These are phyloP conservation scores for Asterochloris sp. DNA, from an alignment of 139 green algal genomes.

Conservation along the genomic window DNA sequence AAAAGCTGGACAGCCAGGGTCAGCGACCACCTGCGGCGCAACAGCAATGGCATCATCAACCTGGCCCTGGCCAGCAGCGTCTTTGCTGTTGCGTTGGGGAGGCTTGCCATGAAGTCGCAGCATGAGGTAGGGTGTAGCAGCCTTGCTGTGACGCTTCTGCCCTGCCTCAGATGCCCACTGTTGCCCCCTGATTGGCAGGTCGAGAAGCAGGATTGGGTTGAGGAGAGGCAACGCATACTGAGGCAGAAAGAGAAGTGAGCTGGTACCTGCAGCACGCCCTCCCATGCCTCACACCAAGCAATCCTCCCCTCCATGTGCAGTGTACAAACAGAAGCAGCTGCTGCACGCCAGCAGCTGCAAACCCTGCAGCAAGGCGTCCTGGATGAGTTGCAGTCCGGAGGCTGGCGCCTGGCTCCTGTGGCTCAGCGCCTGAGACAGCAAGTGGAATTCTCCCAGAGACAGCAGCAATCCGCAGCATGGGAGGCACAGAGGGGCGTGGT, in stretches of 20 bases:
- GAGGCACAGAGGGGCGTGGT: too few relatives aligned
- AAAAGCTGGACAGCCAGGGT: slow-evolving; percentile 19
- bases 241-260: neutral
- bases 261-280: neutral
- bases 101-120: slow-evolving; percentile 32
- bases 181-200: slow-evolving; percentile 6
- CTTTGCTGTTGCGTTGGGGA: slow-evolving; percentile 35
- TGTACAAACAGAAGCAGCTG: neutral
- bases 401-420: slow-evolving; percentile 3
- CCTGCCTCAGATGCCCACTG: neutral
- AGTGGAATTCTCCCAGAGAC: neutral
- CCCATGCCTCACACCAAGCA: neutral
- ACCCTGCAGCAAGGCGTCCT: neutral
- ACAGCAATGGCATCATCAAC: slow-evolving; percentile 29
- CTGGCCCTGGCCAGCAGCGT: slow-evolving; percentile 31
- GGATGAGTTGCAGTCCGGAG: neutral
- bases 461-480: too few relatives aligned
- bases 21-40: slow-evolving; percentile 19
- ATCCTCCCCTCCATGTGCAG: neutral
- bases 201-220: slow-evolving; percentile 18
- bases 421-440: neutral
- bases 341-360: neutral
- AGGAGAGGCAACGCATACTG: slow-evolving; percentile 18
- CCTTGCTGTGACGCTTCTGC: neutral
- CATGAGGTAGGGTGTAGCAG: slow-evolving; percentile 10